Percentiles rank a stretch among this genome's conserved stretches.
Conservation (phyloP, 2,329 filamentous ascomycete species). For the Fusarium decemcellulare region DNA sequence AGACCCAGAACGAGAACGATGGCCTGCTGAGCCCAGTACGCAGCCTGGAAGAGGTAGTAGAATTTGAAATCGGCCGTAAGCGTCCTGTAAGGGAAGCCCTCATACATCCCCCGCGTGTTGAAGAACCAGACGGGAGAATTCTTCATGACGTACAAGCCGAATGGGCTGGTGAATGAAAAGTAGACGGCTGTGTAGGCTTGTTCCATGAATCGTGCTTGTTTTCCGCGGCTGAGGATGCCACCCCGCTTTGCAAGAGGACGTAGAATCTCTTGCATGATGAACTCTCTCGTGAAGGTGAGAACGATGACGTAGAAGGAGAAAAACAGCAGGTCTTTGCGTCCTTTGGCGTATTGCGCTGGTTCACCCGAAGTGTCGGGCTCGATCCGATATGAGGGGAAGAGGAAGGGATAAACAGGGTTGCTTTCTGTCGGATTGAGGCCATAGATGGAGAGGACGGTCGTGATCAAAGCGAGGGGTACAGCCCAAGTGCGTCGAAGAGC, state of each 20-base stretch:
- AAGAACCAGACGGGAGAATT: conserved; percentile 93
- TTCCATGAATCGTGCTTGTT: conserved; percentile 94
- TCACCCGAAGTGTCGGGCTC: neutral
- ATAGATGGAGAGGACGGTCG: neutral
- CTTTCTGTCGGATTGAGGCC: conserved; percentile 14
- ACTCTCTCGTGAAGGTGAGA: conserved; percentile 92
- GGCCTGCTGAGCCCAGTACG: conserved; percentile 94
- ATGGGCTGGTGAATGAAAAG: conserved; percentile 84
- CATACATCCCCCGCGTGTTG: conserved; percentile 90
- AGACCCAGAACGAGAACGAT: conserved; percentile 87
- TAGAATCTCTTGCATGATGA: conserved; percentile 91
- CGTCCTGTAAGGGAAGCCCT: conserved; percentile 84
- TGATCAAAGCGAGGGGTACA: neutral
- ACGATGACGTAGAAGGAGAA: conserved; percentile 90
- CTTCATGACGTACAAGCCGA: conserved; percentile 90
- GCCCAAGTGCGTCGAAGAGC: neutral
- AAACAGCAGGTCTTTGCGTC: conserved; percentile 84
- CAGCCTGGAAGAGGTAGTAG: conserved; percentile 93
- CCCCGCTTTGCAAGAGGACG: conserved; percentile 78
- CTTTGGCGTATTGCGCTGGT: conserved; percentile 86
- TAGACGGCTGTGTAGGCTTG: conserved; percentile 94
- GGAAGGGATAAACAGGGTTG: conserved; percentile 12
- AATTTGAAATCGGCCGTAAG: conserved; percentile 89
- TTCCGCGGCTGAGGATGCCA: conserved; percentile 77
- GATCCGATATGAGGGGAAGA: conserved; percentile 13